Evolutionary conservation across 1,284 basidiomycete genomes (phyloP).

Genomic region (Ustilago cynodontis): DNA sequence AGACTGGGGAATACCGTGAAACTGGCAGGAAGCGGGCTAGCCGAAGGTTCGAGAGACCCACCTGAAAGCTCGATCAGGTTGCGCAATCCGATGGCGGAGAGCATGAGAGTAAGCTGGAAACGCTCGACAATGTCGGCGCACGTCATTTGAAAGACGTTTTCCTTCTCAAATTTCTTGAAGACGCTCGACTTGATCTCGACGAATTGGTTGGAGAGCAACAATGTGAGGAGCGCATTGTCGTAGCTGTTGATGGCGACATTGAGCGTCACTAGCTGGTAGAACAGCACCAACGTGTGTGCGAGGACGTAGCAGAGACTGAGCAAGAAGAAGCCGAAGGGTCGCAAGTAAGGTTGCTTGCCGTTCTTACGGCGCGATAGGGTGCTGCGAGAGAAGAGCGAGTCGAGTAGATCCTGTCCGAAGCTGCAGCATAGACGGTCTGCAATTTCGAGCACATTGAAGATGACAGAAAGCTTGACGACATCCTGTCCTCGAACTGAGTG

Average conservation of each 20-base stretch:
- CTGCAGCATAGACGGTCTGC: slow-evolving; percentile 94
- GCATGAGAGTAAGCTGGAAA: slow-evolving; percentile 92
- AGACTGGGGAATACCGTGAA: slow-evolving; percentile 70
- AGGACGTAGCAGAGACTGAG: slow-evolving; percentile 84
- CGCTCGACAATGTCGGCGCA: slow-evolving; percentile 91
- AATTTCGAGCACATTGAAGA: slow-evolving; percentile 90
- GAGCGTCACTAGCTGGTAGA: slow-evolving; percentile 93
- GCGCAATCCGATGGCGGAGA: slow-evolving; percentile 88
- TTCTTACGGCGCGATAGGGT: slow-evolving; percentile 78
- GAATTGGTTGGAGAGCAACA: slow-evolving; percentile 97
- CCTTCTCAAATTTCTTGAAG: slow-evolving; percentile 99
- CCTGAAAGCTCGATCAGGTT: slow-evolving; percentile 96
- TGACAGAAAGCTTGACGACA: slow-evolving; percentile 92
- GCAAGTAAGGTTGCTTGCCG: slow-evolving; percentile 73
- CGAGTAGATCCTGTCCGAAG: slow-evolving; percentile 96
- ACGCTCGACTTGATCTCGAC: slow-evolving; percentile 99
- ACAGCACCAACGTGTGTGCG: slow-evolving; percentile 90
- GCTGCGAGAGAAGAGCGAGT: slow-evolving; percentile 93
- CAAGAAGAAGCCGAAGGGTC: slow-evolving; percentile 86
- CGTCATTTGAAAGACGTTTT: slow-evolving; percentile 98
- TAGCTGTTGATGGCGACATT: slow-evolving; percentile 99
- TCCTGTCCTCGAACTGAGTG: slow-evolving; percentile 95
- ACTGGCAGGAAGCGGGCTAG: slow-evolving; percentile 74
- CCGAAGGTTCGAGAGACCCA: slow-evolving; percentile 68
- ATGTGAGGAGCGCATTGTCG: slow-evolving; percentile 92